Evolutionary conservation across 2,329 filamentous ascomycete genomes (phyloP).

Genomic region (Apiospora sp.): DNA sequence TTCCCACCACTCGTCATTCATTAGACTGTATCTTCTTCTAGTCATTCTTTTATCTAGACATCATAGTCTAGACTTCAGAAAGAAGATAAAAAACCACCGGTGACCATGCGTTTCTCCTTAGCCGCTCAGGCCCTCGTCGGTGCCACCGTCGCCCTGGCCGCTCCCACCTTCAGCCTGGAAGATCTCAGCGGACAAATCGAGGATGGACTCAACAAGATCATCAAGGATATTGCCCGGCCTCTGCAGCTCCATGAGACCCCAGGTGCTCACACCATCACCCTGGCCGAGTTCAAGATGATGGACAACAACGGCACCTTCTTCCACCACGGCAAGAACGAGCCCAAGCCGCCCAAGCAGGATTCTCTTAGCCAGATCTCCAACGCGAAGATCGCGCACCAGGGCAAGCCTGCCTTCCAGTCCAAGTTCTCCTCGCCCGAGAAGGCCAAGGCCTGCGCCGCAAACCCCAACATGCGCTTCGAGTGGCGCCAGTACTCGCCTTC

Average conservation of each 20-base stretch:
- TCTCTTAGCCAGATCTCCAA: neutral
- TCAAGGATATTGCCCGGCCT: slow-evolving; percentile 5
- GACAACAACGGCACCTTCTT: slow-evolving; percentile 19
- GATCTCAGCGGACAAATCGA: neutral
- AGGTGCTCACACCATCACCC: slow-evolving; percentile 11
- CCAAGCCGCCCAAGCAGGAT: neutral
- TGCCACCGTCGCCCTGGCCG: slow-evolving; percentile 14
- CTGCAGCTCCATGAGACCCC: slow-evolving; percentile 10
- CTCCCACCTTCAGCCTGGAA: slow-evolving; percentile 1
- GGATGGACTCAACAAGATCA: slow-evolving; percentile 25
- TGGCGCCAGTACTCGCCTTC: slow-evolving; percentile 43
- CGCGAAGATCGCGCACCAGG: neutral
- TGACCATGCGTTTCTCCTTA: slow-evolving; percentile 24
- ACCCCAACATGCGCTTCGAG: slow-evolving; percentile 41
- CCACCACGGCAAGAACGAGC: neutral
- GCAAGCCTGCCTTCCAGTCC: neutral
- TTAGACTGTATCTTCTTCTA: slow-evolving; percentile 12
- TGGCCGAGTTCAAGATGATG: slow-evolving; percentile 22
- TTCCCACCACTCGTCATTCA: neutral
- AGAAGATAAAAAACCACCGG: slow-evolving; percentile 16
- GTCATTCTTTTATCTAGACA: slow-evolving; percentile 9
- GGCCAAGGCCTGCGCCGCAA: slow-evolving; percentile 30
- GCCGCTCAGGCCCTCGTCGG: slow-evolving; percentile 20
- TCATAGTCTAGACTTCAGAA: neutral
- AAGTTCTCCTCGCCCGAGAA: slow-evolving; percentile 13